Conservation (phyloP, 176 grass and related monocot genomes). For the Musa beccarii region DNA sequence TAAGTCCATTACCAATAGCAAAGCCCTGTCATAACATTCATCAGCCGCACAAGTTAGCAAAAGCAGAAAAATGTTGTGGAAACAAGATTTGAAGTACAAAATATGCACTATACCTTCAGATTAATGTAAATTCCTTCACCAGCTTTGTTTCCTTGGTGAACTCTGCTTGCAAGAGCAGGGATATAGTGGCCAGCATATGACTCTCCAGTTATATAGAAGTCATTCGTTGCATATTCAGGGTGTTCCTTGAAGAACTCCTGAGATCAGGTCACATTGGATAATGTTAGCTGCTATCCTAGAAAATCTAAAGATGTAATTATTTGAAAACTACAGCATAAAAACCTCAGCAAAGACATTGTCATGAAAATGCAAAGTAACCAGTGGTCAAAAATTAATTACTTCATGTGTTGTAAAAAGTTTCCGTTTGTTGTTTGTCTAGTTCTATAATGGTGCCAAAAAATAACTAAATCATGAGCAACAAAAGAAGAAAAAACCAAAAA, state of each 20-base stretch:
- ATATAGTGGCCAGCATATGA: slow-evolving; percentile 98
- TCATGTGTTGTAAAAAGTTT: no score
- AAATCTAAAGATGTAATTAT: no score
- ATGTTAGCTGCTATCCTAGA: no score
- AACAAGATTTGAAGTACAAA: neutral
- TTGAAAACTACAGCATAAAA: no score
- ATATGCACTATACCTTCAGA: slow-evolving; percentile 42
- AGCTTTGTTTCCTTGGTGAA: slow-evolving; percentile 89
- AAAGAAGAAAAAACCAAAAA: no score
- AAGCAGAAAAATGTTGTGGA: neutral
- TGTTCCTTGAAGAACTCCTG: slow-evolving; percentile 88
- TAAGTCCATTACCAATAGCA: slow-evolving; percentile 93
- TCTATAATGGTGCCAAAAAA: no score
- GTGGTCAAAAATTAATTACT: no score
- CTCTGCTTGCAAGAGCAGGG: slow-evolving; percentile 73
- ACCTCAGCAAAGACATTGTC: neutral
- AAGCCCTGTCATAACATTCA: slow-evolving; percentile 45
- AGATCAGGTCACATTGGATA: slow-evolving; percentile 9
- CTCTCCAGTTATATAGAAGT: slow-evolving; percentile 91
- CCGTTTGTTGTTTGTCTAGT: no score
- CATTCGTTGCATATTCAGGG: slow-evolving; percentile 56
- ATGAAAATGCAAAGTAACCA: neutral
- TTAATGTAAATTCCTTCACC: slow-evolving; percentile 85
- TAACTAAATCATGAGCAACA: no score
- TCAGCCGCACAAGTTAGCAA: neutral